Percentiles rank a stretch among this genome's conserved stretches.
Evolutionary conservation across 305 asterid species (phyloP).

Genomic region (Salvia sclarea): DNA sequence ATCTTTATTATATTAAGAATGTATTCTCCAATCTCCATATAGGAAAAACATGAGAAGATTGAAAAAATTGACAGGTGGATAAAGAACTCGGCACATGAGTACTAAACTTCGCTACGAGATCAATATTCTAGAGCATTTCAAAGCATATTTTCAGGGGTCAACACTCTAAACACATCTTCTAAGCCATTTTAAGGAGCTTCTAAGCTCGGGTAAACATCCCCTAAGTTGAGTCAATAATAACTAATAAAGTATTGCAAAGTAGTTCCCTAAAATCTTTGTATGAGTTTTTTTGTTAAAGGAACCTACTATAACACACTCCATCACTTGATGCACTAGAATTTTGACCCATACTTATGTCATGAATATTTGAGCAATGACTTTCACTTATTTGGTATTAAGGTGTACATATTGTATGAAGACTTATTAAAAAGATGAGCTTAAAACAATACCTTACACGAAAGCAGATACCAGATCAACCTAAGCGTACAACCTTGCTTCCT

Average conservation of each 20-base stretch:
- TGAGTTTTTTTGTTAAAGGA: not conserved
- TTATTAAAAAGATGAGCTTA: constrained; percentile 1
- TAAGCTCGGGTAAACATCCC: too few species aligned
- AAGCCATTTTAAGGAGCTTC: too few species aligned
- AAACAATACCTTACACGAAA: not conserved
- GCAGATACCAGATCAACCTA: not conserved
- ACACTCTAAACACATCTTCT: too few species aligned
- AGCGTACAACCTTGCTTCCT: not conserved
- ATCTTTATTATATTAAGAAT: not conserved
- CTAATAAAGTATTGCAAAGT: not conserved
- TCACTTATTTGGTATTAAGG: not conserved
- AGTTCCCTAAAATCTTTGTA: not conserved
- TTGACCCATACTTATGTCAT: not conserved
- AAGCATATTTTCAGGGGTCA: not conserved
- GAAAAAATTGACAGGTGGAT: not conserved
- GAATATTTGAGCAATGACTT: not conserved
- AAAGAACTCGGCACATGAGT: not conserved
- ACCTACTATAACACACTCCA: not conserved
- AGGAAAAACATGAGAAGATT: not conserved
- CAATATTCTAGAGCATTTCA: not conserved
- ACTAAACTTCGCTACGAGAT: not conserved
- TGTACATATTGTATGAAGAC: not conserved
- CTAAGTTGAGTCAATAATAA: not conserved
- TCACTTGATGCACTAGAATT: not conserved
- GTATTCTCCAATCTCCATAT: not conserved